Conservation (phyloP, 306 rosid species). For the Acacia acuminata region DNA sequence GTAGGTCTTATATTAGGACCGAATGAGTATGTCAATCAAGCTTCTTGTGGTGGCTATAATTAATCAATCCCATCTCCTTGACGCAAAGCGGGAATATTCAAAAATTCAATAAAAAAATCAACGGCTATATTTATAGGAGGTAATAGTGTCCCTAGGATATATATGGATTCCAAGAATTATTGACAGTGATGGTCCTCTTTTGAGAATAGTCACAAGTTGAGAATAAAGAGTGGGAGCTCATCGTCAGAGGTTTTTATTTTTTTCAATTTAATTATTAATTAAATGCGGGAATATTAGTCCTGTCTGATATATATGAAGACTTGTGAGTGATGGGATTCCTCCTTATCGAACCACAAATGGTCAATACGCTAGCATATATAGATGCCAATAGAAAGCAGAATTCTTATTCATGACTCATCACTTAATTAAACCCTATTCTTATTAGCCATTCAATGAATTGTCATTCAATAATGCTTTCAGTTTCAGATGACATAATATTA, state of each 20-base stretch:
- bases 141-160: conserved; percentile 39
- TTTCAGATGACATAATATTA: too few species aligned
- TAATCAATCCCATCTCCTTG: not conserved
- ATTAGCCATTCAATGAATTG: not conserved
- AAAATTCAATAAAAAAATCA: conserved; percentile 10
- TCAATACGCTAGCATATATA: conserved; percentile 38
- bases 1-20: too few species aligned
- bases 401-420: not conserved
- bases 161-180: conserved; percentile 50
- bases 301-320: conserved; percentile 39
- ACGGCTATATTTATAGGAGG: conserved; percentile 46
- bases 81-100: conserved; percentile 39
- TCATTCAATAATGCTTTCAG: not conserved
- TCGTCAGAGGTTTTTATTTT: conserved; percentile 37
- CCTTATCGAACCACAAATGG: conserved; percentile 48
- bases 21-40: too few species aligned
- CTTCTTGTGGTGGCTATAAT: too few species aligned
- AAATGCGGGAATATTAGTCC: conserved; percentile 42
- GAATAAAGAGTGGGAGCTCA: conserved; percentile 47
- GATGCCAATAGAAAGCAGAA: not conserved
- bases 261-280: not conserved
- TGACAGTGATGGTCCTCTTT: conserved; percentile 46
- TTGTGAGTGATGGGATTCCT: conserved; percentile 46
- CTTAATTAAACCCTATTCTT: not conserved
- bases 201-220: conserved; percentile 37